phyloP scores from a whole-genome alignment of 371 early-diverging fungal genomes.

The Phascolomyces articulosus region DNA sequence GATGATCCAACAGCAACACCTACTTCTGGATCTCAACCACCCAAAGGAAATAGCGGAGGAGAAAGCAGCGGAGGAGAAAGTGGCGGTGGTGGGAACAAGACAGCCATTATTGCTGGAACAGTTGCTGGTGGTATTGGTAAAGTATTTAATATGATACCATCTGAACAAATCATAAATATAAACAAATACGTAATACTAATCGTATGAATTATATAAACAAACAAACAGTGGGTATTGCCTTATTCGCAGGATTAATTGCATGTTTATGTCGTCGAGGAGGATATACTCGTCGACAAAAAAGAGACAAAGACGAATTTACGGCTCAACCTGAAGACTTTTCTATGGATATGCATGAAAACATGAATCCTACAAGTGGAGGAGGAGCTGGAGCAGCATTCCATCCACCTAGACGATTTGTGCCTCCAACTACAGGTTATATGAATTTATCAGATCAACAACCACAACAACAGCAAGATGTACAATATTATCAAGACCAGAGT shows the following conservation, averaged over 20 bases:
- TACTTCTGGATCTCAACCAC: background rate
- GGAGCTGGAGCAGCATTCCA: conserved; percentile 12
- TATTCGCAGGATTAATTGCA: conserved; percentile 39
- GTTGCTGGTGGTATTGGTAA: conserved; percentile 43
- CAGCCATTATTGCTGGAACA: conserved; percentile 38
- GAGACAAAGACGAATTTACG: conserved; percentile 1
- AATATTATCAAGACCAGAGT: background rate
- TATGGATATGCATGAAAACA: conserved; percentile 31
- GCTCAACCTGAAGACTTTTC: conserved; percentile 43
- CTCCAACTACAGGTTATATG: conserved; percentile 19
- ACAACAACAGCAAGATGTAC: conserved; percentile 1
- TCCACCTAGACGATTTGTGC: conserved; percentile 19
- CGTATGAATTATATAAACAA: no score
- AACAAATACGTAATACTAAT: no score
- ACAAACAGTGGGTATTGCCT: conserved; percentile 19
- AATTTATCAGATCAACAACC: conserved; percentile 10
- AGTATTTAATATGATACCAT: background rate
- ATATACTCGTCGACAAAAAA: background rate
- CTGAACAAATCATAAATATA: no score
- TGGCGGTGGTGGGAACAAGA: background rate
- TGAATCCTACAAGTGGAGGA: conserved; percentile 29
- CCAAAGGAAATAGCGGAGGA: background rate
- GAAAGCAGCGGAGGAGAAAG: background rate
- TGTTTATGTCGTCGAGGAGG: conserved; percentile 41
- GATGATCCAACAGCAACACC: conserved; percentile 8